These are phyloP conservation scores for Picea abies DNA, from an alignment of 83 land plant species.

Conservation along the genomic window DNA sequence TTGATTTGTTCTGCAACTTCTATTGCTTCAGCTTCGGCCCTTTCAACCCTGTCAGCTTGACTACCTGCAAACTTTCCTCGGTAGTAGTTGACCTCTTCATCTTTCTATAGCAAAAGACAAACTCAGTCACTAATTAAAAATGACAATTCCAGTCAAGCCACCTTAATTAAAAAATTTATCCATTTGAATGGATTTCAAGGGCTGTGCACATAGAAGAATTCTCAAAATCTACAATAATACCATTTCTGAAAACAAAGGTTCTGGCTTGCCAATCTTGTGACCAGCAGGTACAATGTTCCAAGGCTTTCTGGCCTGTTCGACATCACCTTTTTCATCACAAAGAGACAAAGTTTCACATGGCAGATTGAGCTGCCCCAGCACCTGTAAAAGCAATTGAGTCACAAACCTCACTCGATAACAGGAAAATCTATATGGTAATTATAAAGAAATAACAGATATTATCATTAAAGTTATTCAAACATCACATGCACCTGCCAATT, in stretches of 20 bases:
- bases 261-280: conserved; percentile 87
- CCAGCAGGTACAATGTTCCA: conserved; percentile 87
- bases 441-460: not conserved
- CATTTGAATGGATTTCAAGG: not conserved
- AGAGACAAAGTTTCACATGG: conserved; percentile 57
- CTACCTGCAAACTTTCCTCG: conserved; percentile 82
- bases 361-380: conserved; percentile 78
- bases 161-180: not conserved
- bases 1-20: conserved; percentile 55
- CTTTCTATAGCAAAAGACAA: conserved; percentile 60
- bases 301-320: conserved; percentile 49
- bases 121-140: not conserved
- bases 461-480: not conserved
- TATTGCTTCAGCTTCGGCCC: conserved; percentile 57
- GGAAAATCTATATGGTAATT: not conserved
- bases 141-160: not conserved
- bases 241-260: conserved; percentile 89
- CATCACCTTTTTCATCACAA: conserved; percentile 65
- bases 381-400: conserved; percentile 40
- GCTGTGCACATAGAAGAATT: not conserved
- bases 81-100: conserved; percentile 72
- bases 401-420: not conserved
- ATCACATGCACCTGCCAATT: not conserved
- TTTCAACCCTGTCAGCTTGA: conserved; percentile 85
- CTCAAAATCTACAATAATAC: conserved; percentile 30